Evolutionary conservation across 495 filamentous ascomycete species (phyloP), one percentile per base, ranked within the genome.

Genomic region (Paragyromitra xinjiangensis): DNA sequence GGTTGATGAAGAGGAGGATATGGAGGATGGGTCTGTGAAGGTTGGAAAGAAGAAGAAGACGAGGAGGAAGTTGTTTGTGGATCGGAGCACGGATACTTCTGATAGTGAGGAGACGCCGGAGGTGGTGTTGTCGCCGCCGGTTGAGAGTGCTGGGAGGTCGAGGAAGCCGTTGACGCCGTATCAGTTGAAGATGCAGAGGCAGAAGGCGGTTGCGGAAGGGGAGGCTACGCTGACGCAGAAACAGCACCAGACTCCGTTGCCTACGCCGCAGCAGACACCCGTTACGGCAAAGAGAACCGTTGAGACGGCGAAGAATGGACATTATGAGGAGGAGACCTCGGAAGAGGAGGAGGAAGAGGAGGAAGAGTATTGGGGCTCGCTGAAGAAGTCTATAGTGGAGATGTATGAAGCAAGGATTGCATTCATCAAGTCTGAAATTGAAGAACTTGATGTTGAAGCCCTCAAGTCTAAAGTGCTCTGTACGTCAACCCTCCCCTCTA

Each of bases 401-500:
- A 81, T 85, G 64, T 94, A 95, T 82, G 92, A 94, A 81, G 84
- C 83, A 48, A 88, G 95, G 37, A 87, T 97, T 29, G 91, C 95
- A 45, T 89, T 91, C 66, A 97, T 99, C 75, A 86, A 85, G 24
- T 88, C 90, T 62, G 91, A 89, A 63, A 89, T 98, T 86, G 92
- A 95, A 24, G 87, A 88, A 53, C 85, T 99, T 59, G 89, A 94
- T 66, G 87, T 99, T 58, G 94, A 97, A 75, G 94, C 96, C 78
- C 89, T 98, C 79, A 98, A 98, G 85, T 88, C 87, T 61, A 93
- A 94, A 83, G 92, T 98, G 76, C 85, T 97, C 69, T 90, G 91
- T 86, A 92, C 24, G 70, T 39, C 48, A 3, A 48, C 14, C 4
- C n/a, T 16, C 58, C 91, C 71, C 91, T 95, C 85, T 88, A 91